Evolutionary conservation across 768 basidiomycete species (phyloP).

Genomic region (Phanerochaete sordida): DNA sequence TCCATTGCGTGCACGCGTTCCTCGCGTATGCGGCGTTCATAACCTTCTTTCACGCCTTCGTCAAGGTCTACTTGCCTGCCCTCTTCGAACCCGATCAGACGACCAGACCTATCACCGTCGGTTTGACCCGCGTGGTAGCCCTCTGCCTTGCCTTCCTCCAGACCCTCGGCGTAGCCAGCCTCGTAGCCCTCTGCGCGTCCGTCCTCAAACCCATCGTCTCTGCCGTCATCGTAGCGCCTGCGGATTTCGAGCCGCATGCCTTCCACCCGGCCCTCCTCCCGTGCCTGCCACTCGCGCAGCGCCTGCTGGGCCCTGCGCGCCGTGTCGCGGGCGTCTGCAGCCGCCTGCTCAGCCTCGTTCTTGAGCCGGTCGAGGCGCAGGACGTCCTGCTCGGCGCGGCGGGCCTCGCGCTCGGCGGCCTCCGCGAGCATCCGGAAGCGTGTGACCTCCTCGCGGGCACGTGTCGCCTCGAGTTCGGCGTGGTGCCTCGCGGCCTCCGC

Average conservation of each 20-base stretch:
- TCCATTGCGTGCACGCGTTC: constrained; percentile 52
- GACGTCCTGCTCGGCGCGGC: constrained; percentile 35
- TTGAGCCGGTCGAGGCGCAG: constrained; percentile 36
- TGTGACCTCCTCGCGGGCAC: constrained; percentile 41
- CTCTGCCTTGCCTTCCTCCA: constrained; percentile 35
- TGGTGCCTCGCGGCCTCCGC: constrained; percentile 41
- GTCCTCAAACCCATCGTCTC: constrained; percentile 31
- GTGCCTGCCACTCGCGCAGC: constrained; percentile 42
- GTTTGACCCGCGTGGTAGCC: constrained; percentile 35
- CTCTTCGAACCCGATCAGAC: constrained; percentile 25
- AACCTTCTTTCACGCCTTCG: constrained; percentile 35
- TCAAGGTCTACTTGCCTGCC: constrained; percentile 32
- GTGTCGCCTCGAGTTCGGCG: constrained; percentile 36
- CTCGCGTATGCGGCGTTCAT: constrained; percentile 38
- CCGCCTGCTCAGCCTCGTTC: constrained; percentile 41
- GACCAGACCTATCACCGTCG: constrained; percentile 25
- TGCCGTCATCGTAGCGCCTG: constrained; percentile 39
- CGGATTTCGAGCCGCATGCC: constrained; percentile 37
- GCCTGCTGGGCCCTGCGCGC: constrained; percentile 40
- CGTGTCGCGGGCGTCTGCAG: constrained; percentile 39
- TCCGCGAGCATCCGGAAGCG: constrained; percentile 46
- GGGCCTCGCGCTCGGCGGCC: constrained; percentile 36
- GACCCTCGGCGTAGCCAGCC: constrained; percentile 44
- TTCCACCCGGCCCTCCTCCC: constrained; percentile 41
- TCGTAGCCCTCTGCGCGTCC: constrained; percentile 43